These are phyloP conservation scores for Castanospermum australe DNA, from an alignment of 306 rosid species.

Conservation along the genomic window DNA sequence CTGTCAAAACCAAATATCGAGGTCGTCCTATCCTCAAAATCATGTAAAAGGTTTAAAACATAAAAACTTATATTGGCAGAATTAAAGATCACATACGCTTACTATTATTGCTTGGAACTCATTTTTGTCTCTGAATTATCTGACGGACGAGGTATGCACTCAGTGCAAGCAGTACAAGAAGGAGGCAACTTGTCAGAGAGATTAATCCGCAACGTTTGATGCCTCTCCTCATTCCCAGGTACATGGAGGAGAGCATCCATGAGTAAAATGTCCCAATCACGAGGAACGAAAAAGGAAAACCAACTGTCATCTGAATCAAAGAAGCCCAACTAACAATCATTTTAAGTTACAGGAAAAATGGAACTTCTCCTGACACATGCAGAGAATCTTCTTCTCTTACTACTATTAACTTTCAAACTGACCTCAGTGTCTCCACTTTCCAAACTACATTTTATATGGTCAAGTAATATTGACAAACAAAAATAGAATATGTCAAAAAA, in stretches of 20 bases:
- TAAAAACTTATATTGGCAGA: neutral
- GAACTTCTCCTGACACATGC: neutral
- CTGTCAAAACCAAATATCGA: constrained; percentile 8
- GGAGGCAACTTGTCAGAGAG: constrained; percentile 45
- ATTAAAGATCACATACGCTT: constrained; percentile 15
- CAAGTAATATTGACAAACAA: neutral
- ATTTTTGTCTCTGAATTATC: constrained; percentile 45
- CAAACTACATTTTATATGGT: neutral
- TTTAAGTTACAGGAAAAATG: neutral
- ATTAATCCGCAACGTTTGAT: constrained; percentile 64
- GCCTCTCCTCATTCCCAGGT: constrained; percentile 76
- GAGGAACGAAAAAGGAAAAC: constrained; percentile 67
- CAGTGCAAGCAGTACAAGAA: constrained; percentile 51
- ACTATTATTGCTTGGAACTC: constrained; percentile 27
- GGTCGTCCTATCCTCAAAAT: constrained; percentile 15
- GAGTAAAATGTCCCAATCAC: constrained; percentile 85
- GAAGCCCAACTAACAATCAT: constrained; percentile 20
- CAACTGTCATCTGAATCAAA: constrained; percentile 63
- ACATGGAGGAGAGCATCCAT: constrained; percentile 91
- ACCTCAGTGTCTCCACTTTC: neutral
- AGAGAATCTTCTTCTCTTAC: neutral
- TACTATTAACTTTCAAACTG: constrained; percentile 8
- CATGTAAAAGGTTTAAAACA: constrained; percentile 16
- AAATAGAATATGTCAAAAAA: neutral
- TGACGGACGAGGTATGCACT: constrained; percentile 32